Evolutionary conservation across 2,329 filamentous ascomycete species (phyloP), one percentile per base, ranked within the genome.

Genomic region (Fusarium nisikadoi): DNA sequence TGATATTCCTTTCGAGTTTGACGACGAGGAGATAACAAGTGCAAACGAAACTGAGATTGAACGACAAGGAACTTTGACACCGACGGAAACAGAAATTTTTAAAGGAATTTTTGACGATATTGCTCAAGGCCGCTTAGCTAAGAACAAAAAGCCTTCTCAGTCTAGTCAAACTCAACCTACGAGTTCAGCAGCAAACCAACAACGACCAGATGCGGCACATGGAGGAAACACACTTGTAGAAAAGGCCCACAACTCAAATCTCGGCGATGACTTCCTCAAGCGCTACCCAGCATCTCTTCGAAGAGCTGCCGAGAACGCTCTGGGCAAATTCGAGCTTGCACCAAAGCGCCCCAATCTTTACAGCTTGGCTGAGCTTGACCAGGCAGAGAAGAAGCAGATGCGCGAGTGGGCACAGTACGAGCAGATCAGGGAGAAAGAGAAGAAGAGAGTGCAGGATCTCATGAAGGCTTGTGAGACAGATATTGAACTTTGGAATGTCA

Each of bases 401-500:
- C 78, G 82, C 7, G 82, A 85, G 62, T 76, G 79, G 55, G 70
- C 66, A 5, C 72, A 65, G 12, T 77, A 83, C 27, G 83, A 85
- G 52, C 75, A 78, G 5, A 77, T 81, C 33, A 81, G 86, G 14
- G 76, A 80, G 14, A 73, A 81, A 11, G 89, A 91, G 77, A 83
- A 85, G 50, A 72, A 76, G 31, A 83, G 88, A 14, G 85, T 94
- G 13, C 86, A 88, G 68, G 70, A 73, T 10, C 75, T 88, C 42
- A 87, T 95, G 82, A 80, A 83, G 16, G 78, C 75, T 4, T 90
- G 90, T 23, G 73, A 82, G 64, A 88, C 88, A 1, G 93, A 95
- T 73, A 81, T 86, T 25, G 88, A 89, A 55, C 83, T 94, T 14
- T 94, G 92, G 92, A 79, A 88, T 11, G 80, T 92, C 6, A 84